These are phyloP conservation scores for Pulveroboletus sp. DNA, from an alignment of 768 basidiomycete genomes.

Conservation along the genomic window DNA sequence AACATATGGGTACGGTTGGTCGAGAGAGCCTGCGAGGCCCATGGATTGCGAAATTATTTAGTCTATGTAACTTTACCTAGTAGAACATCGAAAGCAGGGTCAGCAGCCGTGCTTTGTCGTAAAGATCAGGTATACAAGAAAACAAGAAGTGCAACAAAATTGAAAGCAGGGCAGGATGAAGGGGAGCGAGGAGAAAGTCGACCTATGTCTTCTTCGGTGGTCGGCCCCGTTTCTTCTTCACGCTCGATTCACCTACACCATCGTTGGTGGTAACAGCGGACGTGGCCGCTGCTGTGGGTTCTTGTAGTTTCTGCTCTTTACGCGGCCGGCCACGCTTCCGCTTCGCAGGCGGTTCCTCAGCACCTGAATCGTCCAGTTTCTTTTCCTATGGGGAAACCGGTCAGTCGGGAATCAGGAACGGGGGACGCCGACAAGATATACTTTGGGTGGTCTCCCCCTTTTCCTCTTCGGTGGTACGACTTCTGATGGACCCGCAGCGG, in stretches of 20 bases:
- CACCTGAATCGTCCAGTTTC: conserved; percentile 44
- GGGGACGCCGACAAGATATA: conserved; percentile 18
- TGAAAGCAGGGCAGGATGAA: conserved; percentile 19
- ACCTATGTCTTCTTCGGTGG: conserved; percentile 47
- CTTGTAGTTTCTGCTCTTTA: conserved; percentile 52
- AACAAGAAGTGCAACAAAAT: conserved; percentile 32
- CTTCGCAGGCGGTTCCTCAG: conserved; percentile 53
- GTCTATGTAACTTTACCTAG: conserved; percentile 35
- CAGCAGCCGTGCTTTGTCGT: conserved; percentile 34
- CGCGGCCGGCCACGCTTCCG: conserved; percentile 73
- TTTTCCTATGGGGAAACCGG: conserved; percentile 24
- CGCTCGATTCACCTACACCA: conserved; percentile 44
- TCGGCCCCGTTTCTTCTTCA: conserved; percentile 70
- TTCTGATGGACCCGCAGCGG: conserved; percentile 28
- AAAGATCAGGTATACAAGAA: conserved; percentile 33
- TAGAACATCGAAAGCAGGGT: conserved; percentile 34
- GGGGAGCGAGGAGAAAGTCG: conserved; percentile 2
- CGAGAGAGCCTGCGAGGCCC: conserved; percentile 26
- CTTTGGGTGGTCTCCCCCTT: conserved; percentile 52
- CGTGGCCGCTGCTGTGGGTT: conserved; percentile 36
- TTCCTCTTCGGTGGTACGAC: conserved; percentile 38
- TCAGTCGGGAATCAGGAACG: conserved; percentile 24
- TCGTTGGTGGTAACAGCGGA: conserved; percentile 29
- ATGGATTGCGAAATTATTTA: conserved; percentile 30
- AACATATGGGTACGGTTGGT: conserved; percentile 18